Evolutionary conservation across 2,329 filamentous ascomycete species (phyloP), one percentile per base, ranked within the genome.

Genomic region (Tolypocladium amazonense): DNA sequence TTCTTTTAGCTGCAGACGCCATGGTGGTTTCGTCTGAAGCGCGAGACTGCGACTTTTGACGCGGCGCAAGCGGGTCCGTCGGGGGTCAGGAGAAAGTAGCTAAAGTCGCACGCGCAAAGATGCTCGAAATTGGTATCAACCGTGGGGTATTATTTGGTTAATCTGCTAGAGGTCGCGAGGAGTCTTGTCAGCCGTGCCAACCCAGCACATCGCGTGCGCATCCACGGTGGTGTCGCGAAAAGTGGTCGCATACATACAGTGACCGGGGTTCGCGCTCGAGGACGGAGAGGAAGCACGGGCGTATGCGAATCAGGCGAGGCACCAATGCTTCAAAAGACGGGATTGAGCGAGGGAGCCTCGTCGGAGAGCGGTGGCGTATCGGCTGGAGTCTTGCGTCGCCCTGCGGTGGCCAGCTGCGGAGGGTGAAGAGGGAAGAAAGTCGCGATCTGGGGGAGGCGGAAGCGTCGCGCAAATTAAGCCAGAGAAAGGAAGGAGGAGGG

Each of bases 1-100:
- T 73, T 71, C 83, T 70, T 60, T 66, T 65, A 57, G 62, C 69
- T 23, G 70, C 66, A 55, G 68, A 64, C 45, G 70, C 71, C 75
- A 79, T 79, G 60, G 70, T 68, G 62, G 62, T 65, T 62, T 61
- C 63, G 62, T 64, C 61, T 56, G 52, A 61, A 58, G 52, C 56
- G 56, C 54, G 47, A 35, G 53, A 33, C 37, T 41, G 53, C 47
- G 45, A 63, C 60, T 58, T 56, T 56, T 62, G 65, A 61, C 68
- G 65, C 65, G 59, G 63, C 62, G 64, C 65, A 63, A 69, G 57
- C 57, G 58, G 39, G 33, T 59, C 35, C 33, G 47, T 25, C 4
- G 33, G 38, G 56, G 30, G 23, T 47, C n/a, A 53, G 18, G 27
- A 7, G 20, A 37, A 20, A 15, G 15, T 3, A 15, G n/a, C 38